Evolutionary conservation across 192 early-diverging fungal genomes (phyloP).

Genomic region (Backusella tuberculispora): DNA sequence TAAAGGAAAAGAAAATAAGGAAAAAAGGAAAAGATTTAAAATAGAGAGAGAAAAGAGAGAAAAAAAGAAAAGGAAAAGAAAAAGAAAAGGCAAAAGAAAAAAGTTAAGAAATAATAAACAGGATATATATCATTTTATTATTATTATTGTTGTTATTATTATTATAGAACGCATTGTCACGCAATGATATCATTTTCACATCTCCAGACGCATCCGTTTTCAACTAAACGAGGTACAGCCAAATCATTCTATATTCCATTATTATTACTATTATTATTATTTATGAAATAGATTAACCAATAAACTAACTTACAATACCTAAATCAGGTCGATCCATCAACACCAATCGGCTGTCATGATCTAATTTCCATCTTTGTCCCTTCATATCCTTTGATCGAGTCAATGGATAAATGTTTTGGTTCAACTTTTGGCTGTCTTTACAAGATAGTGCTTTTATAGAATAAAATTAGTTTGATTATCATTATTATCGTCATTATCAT

Average conservation of each 20-base stretch:
- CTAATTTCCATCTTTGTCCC: conserved; percentile 9
- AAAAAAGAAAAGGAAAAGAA: background rate
- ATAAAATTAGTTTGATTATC: no score
- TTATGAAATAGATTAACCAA: background rate
- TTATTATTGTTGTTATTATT: no score
- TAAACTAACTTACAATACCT: conserved; percentile 3
- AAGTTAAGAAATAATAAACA: background rate
- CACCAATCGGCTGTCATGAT: background rate
- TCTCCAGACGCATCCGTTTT: background rate
- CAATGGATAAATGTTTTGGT: background rate
- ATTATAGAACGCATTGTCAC: background rate
- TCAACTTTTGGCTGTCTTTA: background rate
- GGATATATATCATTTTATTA: background rate
- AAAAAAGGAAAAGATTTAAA: background rate
- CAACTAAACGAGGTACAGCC: background rate
- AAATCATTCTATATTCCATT: background rate
- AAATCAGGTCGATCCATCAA: background rate
- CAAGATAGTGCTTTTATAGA: background rate
- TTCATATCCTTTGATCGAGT: background rate
- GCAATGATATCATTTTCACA: background rate
- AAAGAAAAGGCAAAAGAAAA: background rate
- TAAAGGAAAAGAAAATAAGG: background rate
- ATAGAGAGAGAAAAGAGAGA: no score
- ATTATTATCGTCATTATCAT: no score
- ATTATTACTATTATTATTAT: background rate